These are phyloP conservation scores for Kalanchoe fedtschenkoi DNA, from an alignment of 164 flowering plant genomes.

Conservation along the genomic window DNA sequence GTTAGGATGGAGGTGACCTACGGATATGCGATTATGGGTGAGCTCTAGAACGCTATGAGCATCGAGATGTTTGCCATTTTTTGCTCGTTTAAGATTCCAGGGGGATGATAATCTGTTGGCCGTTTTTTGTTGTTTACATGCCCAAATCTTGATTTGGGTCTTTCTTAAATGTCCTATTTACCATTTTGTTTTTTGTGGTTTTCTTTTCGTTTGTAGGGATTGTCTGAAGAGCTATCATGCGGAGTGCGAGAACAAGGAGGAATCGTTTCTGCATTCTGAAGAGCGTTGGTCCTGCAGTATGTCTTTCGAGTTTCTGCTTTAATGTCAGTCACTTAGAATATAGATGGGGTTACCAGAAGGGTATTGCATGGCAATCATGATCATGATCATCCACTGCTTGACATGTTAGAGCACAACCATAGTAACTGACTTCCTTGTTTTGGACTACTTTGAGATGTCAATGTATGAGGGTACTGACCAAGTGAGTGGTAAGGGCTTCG, in stretches of 20 bases:
- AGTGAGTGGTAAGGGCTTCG: too few species aligned
- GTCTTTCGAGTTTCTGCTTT: constrained; percentile 9
- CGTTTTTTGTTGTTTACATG: too few species aligned
- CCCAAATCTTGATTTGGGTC: too few species aligned
- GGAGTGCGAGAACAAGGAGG: constrained; percentile 47
- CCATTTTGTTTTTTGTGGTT: not conserved
- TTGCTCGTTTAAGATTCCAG: too few species aligned
- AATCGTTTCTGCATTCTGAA: constrained; percentile 20
- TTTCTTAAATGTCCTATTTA: too few species aligned
- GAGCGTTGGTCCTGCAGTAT: constrained; percentile 53
- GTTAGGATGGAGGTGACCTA: constrained; percentile 54
- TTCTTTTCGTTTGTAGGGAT: constrained; percentile 21
- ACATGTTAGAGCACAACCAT: not conserved
- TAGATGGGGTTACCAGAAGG: not conserved
- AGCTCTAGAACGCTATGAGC: constrained; percentile 6
- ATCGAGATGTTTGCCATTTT: too few species aligned
- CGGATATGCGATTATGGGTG: constrained; percentile 44
- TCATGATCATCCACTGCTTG: not conserved
- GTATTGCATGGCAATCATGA: not conserved
- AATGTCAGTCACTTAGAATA: not conserved
- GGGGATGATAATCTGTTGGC: too few species aligned
- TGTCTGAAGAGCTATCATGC: constrained; percentile 67
- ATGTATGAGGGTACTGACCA: too few species aligned
- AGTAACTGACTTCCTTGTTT: too few species aligned
- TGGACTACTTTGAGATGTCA: too few species aligned